Evolutionary conservation across 179 eudicot genomes (phyloP).

Genomic region (Vitellaria paradoxa): DNA sequence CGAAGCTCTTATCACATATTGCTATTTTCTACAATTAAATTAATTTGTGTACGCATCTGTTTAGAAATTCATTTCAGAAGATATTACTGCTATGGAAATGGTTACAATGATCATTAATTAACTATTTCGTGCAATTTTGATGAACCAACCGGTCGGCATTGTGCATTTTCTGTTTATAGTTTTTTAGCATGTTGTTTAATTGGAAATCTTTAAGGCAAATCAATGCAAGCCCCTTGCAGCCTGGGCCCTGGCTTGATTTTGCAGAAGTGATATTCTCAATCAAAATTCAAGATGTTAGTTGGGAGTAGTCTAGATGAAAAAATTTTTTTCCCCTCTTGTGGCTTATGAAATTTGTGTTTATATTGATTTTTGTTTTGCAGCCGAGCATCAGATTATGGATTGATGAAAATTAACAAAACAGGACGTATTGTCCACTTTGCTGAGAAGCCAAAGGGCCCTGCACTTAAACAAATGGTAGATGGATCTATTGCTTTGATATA

Average conservation of each 20-base stretch:
- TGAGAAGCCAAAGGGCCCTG: conserved; percentile 88
- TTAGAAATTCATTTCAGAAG: background rate
- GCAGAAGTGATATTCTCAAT: background rate
- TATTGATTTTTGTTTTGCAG: conserved; percentile 37
- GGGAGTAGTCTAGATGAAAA: background rate
- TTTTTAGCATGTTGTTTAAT: background rate
- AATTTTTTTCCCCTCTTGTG: background rate
- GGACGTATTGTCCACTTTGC: conserved; percentile 76
- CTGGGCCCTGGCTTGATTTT: background rate
- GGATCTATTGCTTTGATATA: background rate
- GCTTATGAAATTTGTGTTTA: background rate
- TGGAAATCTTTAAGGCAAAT: no score
- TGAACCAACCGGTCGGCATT: background rate
- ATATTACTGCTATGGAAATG: background rate
- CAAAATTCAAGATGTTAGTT: background rate
- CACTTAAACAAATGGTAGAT: conserved; percentile 67
- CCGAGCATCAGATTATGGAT: conserved; percentile 92
- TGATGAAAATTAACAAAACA: conserved; percentile 83
- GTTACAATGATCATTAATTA: background rate
- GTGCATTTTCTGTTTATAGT: background rate
- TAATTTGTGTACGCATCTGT: background rate
- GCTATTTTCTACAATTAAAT: background rate
- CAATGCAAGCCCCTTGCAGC: background rate
- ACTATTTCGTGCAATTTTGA: background rate
- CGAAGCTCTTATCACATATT: background rate